A percentile compares a stretch with the other conserved stretches of the same genome.
These are phyloP conservation scores for Aristolochia fimbriata DNA, from an alignment of 164 flowering plant genomes.

Conservation along the genomic window DNA sequence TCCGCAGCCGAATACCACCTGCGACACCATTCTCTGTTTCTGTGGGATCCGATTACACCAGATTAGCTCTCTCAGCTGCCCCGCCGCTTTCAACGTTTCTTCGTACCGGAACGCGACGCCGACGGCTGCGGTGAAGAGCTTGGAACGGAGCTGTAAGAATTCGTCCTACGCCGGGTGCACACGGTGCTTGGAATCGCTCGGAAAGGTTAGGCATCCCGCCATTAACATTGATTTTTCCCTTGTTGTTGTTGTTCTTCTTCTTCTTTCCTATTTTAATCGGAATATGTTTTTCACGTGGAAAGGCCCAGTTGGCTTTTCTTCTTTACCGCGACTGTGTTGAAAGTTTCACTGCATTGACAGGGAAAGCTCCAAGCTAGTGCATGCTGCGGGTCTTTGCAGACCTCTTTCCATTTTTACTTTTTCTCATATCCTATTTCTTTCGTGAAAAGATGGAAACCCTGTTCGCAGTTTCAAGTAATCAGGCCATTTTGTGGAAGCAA, in stretches of 20 bases:
- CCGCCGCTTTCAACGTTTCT: conserved; percentile 77
- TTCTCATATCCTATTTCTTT: no score
- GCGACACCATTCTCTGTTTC: conserved; percentile 85
- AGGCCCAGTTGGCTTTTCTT: no score
- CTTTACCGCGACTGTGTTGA: no score
- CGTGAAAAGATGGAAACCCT: no score
- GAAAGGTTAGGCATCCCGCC: conserved; percentile 46
- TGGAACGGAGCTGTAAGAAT: conserved; percentile 74
- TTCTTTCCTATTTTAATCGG: not conserved
- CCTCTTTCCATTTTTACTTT: no score
- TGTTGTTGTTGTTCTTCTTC: not conserved
- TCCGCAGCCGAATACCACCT: conserved; percentile 75
- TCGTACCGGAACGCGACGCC: conserved; percentile 56
- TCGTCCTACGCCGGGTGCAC: conserved; percentile 91
- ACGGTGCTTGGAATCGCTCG: conserved; percentile 77
- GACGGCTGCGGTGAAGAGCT: conserved; percentile 62
- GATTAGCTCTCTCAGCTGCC: conserved; percentile 75
- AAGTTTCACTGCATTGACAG: no score
- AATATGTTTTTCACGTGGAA: not conserved
- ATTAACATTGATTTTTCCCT: not conserved
- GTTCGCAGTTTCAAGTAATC: no score
- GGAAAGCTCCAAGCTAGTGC: no score
- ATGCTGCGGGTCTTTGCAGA: no score
- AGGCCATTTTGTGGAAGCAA: no score
- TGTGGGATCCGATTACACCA: conserved; percentile 97